Conservation (phyloP, 2,329 filamentous ascomycete genomes). For the Penicillium sp. region DNA sequence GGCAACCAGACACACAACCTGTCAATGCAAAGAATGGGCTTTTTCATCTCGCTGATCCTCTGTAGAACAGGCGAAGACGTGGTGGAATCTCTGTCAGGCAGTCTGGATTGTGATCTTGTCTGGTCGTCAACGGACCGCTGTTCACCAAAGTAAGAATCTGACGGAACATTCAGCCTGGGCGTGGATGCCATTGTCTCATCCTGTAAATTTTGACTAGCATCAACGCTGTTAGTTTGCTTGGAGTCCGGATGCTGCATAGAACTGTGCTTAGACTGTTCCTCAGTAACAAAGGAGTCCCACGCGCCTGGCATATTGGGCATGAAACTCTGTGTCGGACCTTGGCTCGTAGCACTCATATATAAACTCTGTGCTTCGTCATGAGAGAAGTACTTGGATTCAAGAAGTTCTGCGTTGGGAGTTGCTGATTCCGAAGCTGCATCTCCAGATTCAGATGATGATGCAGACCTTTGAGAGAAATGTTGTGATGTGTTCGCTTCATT, state of each 20-base stretch:
- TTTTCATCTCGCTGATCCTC: slow-evolving; percentile 31
- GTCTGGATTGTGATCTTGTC: slow-evolving; percentile 9
- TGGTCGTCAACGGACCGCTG: slow-evolving; percentile 6
- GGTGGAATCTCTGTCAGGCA: slow-evolving; percentile 15
- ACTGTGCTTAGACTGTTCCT: not conserved
- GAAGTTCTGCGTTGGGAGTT: slow-evolving; percentile 39
- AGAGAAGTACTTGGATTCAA: slow-evolving; percentile 48
- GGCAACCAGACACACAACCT: slow-evolving; percentile 39
- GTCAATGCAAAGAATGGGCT: slow-evolving; percentile 37
- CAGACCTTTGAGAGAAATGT: slow-evolving; percentile 9
- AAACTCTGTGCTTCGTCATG: slow-evolving; percentile 53
- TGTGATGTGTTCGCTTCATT: slow-evolving; percentile 4
- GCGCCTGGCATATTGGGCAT: slow-evolving; percentile 43
- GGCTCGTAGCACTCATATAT: slow-evolving; percentile 59
- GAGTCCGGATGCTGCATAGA: not conserved
- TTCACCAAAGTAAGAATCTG: slow-evolving; percentile 14
- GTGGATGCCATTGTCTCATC: slow-evolving; percentile 22
- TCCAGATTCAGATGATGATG: slow-evolving; percentile 25
- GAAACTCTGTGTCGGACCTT: slow-evolving; percentile 31
- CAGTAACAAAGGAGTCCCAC: slow-evolving; percentile 37
- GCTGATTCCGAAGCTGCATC: slow-evolving; percentile 23
- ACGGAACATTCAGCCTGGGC: slow-evolving; percentile 28
- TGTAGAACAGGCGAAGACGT: slow-evolving; percentile 18
- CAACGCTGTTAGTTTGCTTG: not conserved
- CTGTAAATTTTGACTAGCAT: not conserved